Percentiles rank a stretch among this genome's conserved stretches.
phyloP scores from a whole-genome alignment of 1,139 yeast species.

The Hanseniaspora uvarum region DNA sequence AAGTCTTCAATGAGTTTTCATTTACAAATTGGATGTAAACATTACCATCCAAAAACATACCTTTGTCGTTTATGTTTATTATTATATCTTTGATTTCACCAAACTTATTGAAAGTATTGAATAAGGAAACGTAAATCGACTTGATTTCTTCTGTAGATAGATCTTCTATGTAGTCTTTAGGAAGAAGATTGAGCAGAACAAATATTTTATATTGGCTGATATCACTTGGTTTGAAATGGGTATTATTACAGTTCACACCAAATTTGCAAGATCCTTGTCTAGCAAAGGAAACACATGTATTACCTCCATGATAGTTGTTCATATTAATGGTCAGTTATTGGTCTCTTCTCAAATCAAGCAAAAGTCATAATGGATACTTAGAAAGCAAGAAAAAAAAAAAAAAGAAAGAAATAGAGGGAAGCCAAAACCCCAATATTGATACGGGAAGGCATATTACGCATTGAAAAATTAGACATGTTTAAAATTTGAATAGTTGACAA shows the following conservation, averaged over 20 bases:
- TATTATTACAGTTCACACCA: conserved; percentile 77
- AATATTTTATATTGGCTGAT: conserved; percentile 26
- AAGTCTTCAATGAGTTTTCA: conserved; percentile 4
- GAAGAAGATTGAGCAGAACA: conserved; percentile 13
- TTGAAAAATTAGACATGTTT: not conserved
- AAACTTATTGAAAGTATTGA: conserved; percentile 65
- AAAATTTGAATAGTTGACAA: not conserved
- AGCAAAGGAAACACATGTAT: conserved; percentile 47
- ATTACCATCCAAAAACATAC: conserved; percentile 12
- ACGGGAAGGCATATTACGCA: too few species aligned
- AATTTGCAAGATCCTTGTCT: conserved; percentile 92
- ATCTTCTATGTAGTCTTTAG: conserved; percentile 1
- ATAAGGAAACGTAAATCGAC: conserved; percentile 29
- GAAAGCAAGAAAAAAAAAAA: not conserved
- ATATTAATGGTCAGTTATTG: not conserved
- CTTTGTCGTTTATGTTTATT: conserved; percentile 24
- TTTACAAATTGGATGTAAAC: conserved; percentile 11
- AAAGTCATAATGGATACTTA: too few species aligned
- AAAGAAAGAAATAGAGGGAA: not conserved
- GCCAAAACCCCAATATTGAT: not conserved
- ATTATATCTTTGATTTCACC: conserved; percentile 26
- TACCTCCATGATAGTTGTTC: conserved; percentile 16
- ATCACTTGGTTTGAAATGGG: conserved; percentile 62
- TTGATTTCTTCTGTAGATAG: not conserved
- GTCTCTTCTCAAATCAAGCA: too few species aligned